Base-by-base conservation (phyloP, 2,329 filamentous ascomycete genomes). In the Fusarium subglutinans region DNA sequence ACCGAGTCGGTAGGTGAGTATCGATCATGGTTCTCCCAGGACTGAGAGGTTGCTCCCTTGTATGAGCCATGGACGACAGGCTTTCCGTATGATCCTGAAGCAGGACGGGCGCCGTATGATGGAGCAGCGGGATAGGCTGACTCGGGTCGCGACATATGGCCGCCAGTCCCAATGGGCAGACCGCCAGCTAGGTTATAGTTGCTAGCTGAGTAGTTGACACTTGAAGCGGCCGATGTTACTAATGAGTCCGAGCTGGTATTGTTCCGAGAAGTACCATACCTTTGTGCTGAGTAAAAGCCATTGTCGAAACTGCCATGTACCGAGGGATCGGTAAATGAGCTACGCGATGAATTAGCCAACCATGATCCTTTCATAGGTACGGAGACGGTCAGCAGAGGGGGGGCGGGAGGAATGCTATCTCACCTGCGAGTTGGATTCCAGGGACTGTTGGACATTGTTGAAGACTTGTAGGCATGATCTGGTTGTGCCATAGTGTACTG, bases 1-100 rank as follows among this genome's bases (percentile, higher is more conserved):
- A 90, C 84, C 30, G 88, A 90, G 75, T 89, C 88, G 47, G 87
- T 85, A 12, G 88, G 88, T 15, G 89, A 90, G 79, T 88, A 89
- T 75, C 85, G 83, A 56, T 83, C 86, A 69, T 84, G 85, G 47
- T 80, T 79, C 13, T 87, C 87, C 85, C 86, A 87, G n/a, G 80
- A 77, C 55, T 85, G 84, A 37, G 85, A 81, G 66, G 79, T 81
- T 41, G 82, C 79, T 74, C 80, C 81, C 72, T 83, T 82, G 74
- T 86, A 87, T 22, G 84, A 83, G 41, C 79, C 77, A 54, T 82
- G 81, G 37, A 74, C 74, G 17, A 73, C 64, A 15, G 74, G 73
- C 68, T 77, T 81, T 58, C 79, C 79, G 63, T 83, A 84, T 51
- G 82, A 81, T 38, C 81, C 83, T 51, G 86, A 83, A 20, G 83